Evolutionary conservation across 2,329 filamentous ascomycete species (phyloP).

Genomic region (Botrytis tulipae): DNA sequence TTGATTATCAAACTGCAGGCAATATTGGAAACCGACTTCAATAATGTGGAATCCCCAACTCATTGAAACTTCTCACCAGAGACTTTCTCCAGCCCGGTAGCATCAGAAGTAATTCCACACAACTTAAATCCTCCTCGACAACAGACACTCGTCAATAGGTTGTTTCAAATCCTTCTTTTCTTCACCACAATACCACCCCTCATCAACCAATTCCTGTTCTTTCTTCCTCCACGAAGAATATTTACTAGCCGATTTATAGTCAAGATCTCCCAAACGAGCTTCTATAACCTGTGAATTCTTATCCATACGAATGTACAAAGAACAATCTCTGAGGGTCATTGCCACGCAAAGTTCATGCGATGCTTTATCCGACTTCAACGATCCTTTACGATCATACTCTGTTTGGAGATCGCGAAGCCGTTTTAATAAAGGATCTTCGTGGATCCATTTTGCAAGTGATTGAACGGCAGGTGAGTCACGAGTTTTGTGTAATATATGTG

Average conservation of each 20-base stretch:
- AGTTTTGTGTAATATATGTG: conserved; percentile 34
- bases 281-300: conserved; percentile 42
- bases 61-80: background rate
- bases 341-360: conserved; percentile 57
- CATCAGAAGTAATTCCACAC: background rate
- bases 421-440: conserved; percentile 30
- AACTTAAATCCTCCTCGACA: background rate
- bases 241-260: conserved; percentile 71
- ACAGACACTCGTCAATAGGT: conserved; percentile 18
- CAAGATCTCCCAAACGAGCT: conserved; percentile 70
- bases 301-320: conserved; percentile 65
- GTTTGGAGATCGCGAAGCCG: conserved; percentile 46
- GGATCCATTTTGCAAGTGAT: conserved; percentile 41
- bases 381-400: conserved; percentile 36
- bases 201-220: conserved; percentile 61
- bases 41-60: rapidly evolving
- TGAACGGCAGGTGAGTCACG: background rate
- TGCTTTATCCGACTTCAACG: conserved; percentile 38
- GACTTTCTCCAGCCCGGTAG: background rate
- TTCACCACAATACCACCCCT: conserved; percentile 62
- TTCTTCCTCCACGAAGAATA: conserved; percentile 64
- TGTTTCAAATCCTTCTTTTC: conserved; percentile 34
- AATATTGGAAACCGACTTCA: background rate
- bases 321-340: conserved; percentile 81
- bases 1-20: background rate